Evolutionary conservation across 2,329 filamentous ascomycete genomes (phyloP).

Genomic region (Colletotrichum godetiae): DNA sequence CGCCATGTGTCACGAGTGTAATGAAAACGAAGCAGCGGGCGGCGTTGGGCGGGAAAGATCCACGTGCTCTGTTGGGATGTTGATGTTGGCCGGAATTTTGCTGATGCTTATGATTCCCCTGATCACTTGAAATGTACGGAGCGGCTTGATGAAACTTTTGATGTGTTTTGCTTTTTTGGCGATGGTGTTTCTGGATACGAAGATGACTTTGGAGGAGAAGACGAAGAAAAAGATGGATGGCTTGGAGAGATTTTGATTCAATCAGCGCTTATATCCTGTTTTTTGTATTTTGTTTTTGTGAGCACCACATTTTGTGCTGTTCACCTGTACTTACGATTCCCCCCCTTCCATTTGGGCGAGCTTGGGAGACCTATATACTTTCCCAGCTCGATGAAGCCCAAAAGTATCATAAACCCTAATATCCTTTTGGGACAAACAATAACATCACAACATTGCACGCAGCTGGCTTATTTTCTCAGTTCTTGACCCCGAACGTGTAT

Average conservation of each 20-base stretch:
- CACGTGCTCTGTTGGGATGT: conserved; percentile 36
- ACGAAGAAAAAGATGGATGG: conserved; percentile 15
- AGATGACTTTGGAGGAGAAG: not conserved
- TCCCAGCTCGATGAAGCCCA: conserved; percentile 3
- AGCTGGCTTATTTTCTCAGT: not conserved
- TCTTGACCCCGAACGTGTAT: not conserved
- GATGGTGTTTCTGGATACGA: not conserved
- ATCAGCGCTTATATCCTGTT: conserved; percentile 31
- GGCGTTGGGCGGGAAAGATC: conserved; percentile 13
- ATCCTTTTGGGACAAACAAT: conserved; percentile 23
- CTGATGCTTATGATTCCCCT: conserved; percentile 33
- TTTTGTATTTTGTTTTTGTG: conserved; percentile 1
- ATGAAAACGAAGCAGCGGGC: conserved; percentile 25
- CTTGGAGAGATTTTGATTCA: conserved; percentile 26
- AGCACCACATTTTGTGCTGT: not conserved
- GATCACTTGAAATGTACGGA: conserved; percentile 24
- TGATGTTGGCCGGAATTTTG: conserved; percentile 27
- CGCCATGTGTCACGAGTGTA: conserved; percentile 35
- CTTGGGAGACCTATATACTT: conserved; percentile 3
- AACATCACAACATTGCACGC: conserved; percentile 33
- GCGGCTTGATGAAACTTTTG: conserved; percentile 28
- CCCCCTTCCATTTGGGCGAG: not conserved
- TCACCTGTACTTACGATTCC: conserved; percentile 14
- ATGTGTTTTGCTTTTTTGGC: conserved; percentile 1
- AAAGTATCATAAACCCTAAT: conserved; percentile 32